Evolutionary conservation across 805 yeast species (phyloP).

Genomic region (Yarrowia sp.): DNA sequence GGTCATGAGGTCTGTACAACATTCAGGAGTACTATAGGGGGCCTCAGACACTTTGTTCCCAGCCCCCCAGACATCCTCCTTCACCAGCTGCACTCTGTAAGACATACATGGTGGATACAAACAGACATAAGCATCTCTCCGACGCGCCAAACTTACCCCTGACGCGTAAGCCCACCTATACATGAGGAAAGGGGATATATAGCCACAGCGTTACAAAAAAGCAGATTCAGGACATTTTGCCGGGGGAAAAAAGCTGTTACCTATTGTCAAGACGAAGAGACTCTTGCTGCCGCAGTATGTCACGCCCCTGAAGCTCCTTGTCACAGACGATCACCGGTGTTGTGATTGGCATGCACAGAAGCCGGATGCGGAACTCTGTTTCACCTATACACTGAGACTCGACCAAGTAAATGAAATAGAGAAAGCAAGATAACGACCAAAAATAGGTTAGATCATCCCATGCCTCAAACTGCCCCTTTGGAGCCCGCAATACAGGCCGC

Average conservation of each 20-base stretch:
- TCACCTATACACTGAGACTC: neutral
- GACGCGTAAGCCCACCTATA: constrained; percentile 5
- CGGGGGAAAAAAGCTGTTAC: too few species aligned
- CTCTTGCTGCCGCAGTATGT: too few species aligned
- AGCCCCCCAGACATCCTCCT: too few species aligned
- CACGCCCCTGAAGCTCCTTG: neutral
- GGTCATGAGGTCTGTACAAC: too few species aligned
- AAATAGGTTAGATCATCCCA: too few species aligned
- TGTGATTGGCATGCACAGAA: constrained; percentile 14
- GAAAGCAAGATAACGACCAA: neutral
- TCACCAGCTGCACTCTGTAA: neutral
- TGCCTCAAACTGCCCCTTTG: neutral
- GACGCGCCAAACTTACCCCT: constrained; percentile 22
- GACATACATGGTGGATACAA: neutral
- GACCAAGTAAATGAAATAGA: too few species aligned
- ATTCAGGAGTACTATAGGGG: too few species aligned
- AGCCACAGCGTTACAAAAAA: too few species aligned
- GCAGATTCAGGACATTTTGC: too few species aligned
- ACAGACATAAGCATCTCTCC: neutral
- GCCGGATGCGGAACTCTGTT: constrained; percentile 23
- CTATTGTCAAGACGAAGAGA: neutral
- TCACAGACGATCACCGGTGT: constrained; percentile 4
- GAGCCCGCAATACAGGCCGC: neutral
- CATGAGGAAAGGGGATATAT: neutral
- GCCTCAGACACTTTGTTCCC: too few species aligned